Percentiles rank a stretch among this genome's conserved stretches.
phyloP scores from a whole-genome alignment of 1,284 basidiomycete genomes.

The Puccinia hordei region DNA sequence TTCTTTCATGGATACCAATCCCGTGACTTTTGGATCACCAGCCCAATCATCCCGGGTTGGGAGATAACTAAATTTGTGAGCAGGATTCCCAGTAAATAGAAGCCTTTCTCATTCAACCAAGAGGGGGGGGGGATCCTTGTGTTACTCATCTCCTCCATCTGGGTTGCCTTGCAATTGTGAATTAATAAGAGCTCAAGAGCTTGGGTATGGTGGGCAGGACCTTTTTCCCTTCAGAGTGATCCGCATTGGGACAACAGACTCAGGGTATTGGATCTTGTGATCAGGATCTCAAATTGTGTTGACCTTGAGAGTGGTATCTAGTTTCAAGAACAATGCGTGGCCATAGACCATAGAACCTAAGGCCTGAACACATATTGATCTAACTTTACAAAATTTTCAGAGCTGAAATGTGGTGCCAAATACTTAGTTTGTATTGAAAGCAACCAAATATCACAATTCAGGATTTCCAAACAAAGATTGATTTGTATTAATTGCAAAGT shows the following conservation, averaged over 20 bases:
- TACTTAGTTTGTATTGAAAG: too few species aligned
- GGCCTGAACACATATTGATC: slow-evolving; percentile 93
- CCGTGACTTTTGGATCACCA: slow-evolving; percentile 29
- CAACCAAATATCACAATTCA: too few species aligned
- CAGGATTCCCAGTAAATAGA: not conserved
- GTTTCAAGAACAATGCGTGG: slow-evolving; percentile 82
- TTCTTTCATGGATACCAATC: slow-evolving; percentile 33
- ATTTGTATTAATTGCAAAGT: too few species aligned
- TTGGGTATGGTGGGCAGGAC: slow-evolving; percentile 75
- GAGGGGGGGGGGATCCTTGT: too few species aligned
- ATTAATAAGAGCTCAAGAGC: slow-evolving; percentile 60
- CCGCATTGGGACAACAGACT: slow-evolving; percentile 66
- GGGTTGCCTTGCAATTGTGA: not conserved
- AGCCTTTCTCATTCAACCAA: too few species aligned
- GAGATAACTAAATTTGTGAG: too few species aligned
- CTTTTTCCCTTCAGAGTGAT: slow-evolving; percentile 56
- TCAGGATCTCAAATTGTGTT: slow-evolving; percentile 76
- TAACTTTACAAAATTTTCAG: too few species aligned
- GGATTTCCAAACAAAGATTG: too few species aligned
- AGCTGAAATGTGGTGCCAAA: too few species aligned
- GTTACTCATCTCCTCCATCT: slow-evolving; percentile 11
- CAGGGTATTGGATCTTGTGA: slow-evolving; percentile 74
- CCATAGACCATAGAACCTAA: slow-evolving; percentile 95
- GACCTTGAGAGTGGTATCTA: slow-evolving; percentile 83
- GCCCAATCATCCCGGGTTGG: slow-evolving; percentile 14